Conservation (phyloP, 768 basidiomycete species). For the Lactarius hengduanensis region DNA sequence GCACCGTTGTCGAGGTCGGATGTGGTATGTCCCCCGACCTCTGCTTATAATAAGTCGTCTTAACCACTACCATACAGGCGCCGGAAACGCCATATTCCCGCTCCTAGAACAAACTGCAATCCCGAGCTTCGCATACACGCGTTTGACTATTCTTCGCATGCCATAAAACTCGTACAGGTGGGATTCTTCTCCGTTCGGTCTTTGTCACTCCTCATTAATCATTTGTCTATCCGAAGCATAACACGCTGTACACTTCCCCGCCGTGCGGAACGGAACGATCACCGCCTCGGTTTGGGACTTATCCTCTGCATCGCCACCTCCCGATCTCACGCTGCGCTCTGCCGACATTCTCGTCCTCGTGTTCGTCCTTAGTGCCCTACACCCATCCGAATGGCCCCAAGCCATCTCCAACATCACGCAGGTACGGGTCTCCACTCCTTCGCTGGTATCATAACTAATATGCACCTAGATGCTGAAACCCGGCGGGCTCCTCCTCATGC, state of each 20-base stretch:
- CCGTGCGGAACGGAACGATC: constrained; percentile 69
- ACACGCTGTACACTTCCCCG: constrained; percentile 66
- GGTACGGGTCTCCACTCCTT: constrained; percentile 41
- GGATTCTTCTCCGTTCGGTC: constrained; percentile 18
- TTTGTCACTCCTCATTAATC: not conserved
- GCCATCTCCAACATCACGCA: constrained; percentile 79
- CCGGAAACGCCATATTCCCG: constrained; percentile 94
- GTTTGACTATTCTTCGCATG: constrained; percentile 88
- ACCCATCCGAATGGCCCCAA: constrained; percentile 86
- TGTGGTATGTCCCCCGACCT: constrained; percentile 57
- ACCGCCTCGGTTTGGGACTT: constrained; percentile 90
- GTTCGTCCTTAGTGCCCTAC: constrained; percentile 93
- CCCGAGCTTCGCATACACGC: constrained; percentile 70
- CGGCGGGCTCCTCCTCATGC: constrained; percentile 76
- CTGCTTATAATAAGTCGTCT: not conserved
- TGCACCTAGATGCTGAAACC: constrained; percentile 79
- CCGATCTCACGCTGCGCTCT: constrained; percentile 58
- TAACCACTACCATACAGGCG: constrained; percentile 49
- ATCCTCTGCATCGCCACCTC: constrained; percentile 62
- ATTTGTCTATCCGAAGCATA: constrained; percentile 45
- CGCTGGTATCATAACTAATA: not conserved
- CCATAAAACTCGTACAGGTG: constrained; percentile 88
- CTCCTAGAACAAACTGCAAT: constrained; percentile 77
- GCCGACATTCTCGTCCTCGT: constrained; percentile 91
- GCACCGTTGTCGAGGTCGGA: constrained; percentile 82